Conservation (phyloP, 2,329 filamentous ascomycete species). For the Beauveria rudraprayagi region DNA sequence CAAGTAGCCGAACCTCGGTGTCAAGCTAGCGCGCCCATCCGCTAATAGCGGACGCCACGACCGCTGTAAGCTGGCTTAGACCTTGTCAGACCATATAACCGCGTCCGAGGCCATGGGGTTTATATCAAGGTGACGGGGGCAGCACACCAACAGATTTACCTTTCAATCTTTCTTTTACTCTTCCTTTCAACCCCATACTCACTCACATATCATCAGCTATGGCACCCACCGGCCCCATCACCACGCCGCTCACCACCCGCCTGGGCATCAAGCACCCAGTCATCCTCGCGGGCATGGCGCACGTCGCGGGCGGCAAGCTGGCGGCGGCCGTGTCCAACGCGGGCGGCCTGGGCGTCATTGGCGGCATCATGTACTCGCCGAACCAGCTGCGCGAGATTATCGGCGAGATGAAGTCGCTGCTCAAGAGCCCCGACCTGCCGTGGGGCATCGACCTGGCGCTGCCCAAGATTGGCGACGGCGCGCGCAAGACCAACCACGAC, state of each 20-base stretch:
- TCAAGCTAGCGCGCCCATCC: not conserved
- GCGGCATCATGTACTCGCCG: conserved; percentile 65
- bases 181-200: not conserved
- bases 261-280: conserved; percentile 83
- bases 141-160: not conserved
- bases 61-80: not conserved
- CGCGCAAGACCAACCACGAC: conserved; percentile 89
- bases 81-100: not conserved
- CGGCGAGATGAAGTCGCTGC: conserved; percentile 71
- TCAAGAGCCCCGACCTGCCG: conserved; percentile 59
- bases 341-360: conserved; percentile 72
- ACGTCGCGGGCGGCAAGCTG: conserved; percentile 67
- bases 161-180: not conserved
- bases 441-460: conserved; percentile 91
- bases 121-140: not conserved
- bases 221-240: conserved; percentile 45
- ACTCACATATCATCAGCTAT: not conserved
- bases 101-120: not conserved
- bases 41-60: not conserved
- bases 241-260: conserved; percentile 69
- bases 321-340: conserved; percentile 85
- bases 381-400: conserved; percentile 71
- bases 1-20: conserved; percentile 7
- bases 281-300: conserved; percentile 89
- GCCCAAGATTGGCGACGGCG: conserved; percentile 75